A percentile compares a stretch with the other conserved stretches of the same genome.
These are phyloP conservation scores for Lepraria neglecta DNA, from an alignment of 495 filamentous ascomycete genomes.

Conservation along the genomic window DNA sequence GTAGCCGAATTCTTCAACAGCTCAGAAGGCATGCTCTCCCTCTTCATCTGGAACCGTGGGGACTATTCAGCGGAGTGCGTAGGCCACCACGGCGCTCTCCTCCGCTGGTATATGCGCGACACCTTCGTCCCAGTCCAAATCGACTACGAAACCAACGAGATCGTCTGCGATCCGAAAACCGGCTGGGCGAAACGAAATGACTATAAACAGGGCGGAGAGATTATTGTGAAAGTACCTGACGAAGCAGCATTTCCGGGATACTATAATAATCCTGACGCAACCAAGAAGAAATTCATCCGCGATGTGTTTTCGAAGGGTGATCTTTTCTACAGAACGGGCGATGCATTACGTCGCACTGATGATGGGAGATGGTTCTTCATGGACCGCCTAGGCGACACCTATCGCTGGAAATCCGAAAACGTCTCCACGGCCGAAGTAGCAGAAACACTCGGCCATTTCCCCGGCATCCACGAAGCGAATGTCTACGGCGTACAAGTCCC, in stretches of 20 bases:
- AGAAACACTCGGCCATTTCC: conserved; percentile 58
- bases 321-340: conserved; percentile 67
- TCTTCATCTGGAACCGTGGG: conserved; percentile 53
- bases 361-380: conserved; percentile 77
- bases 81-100: conserved; percentile 63
- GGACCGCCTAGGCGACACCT: conserved; percentile 73
- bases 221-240: conserved; percentile 59
- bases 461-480: conserved; percentile 65
- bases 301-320: conserved; percentile 72
- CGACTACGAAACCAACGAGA: conserved; percentile 59
- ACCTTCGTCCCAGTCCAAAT: conserved; percentile 60
- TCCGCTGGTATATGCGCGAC: conserved; percentile 45
- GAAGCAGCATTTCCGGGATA: conserved; percentile 63
- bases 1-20: conserved; percentile 63
- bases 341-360: conserved; percentile 55
- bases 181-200: conserved; percentile 57
- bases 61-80: conserved; percentile 58
- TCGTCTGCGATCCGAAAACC: conserved; percentile 56
- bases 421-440: conserved; percentile 73
- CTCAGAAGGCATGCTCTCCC: conserved; percentile 55
- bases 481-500: conserved; percentile 73
- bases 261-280: conserved; percentile 58
- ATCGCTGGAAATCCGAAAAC: conserved; percentile 80
- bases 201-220: conserved; percentile 67
- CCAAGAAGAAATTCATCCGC: conserved; percentile 59